Conservation (phyloP, 257 asterid genomes). For the Parsonsia alboflavescens region DNA sequence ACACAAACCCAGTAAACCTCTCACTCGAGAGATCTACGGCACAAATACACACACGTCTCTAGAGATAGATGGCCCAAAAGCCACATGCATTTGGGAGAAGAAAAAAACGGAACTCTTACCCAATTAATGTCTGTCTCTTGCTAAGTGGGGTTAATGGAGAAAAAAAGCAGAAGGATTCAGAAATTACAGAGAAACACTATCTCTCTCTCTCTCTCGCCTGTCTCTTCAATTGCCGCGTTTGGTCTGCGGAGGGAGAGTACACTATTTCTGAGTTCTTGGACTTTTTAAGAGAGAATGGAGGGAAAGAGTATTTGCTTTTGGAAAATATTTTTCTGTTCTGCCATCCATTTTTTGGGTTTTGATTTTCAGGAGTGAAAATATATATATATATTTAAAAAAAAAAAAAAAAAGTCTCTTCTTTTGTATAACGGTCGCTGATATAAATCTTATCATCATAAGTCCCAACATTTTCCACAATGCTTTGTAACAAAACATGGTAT, state of each 20-base stretch:
- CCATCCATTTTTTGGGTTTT: too few relatives aligned
- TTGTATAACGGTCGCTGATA: too few relatives aligned
- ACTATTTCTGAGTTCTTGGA: background rate
- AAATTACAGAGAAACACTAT: background rate
- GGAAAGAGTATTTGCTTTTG: background rate
- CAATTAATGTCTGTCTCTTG: background rate
- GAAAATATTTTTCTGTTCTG: background rate
- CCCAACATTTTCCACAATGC: too few relatives aligned
- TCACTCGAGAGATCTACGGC: background rate
- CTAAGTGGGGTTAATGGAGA: background rate
- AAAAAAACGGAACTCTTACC: background rate
- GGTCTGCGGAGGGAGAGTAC: background rate
- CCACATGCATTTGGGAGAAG: background rate
- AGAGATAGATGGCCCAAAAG: background rate
- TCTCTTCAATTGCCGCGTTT: background rate
- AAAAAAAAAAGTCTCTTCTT: too few relatives aligned
- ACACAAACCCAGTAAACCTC: background rate
- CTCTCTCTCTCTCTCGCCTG: background rate
- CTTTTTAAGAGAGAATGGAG: constrained; percentile 9
- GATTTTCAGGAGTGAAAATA: too few relatives aligned
- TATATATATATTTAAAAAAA: too few relatives aligned
- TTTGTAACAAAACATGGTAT: too few relatives aligned
- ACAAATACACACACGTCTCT: background rate
- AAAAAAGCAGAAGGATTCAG: background rate
- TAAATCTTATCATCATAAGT: too few relatives aligned